Conservation (phyloP, 2,329 filamentous ascomycete species). For the Diaporthe humulicola region DNA sequence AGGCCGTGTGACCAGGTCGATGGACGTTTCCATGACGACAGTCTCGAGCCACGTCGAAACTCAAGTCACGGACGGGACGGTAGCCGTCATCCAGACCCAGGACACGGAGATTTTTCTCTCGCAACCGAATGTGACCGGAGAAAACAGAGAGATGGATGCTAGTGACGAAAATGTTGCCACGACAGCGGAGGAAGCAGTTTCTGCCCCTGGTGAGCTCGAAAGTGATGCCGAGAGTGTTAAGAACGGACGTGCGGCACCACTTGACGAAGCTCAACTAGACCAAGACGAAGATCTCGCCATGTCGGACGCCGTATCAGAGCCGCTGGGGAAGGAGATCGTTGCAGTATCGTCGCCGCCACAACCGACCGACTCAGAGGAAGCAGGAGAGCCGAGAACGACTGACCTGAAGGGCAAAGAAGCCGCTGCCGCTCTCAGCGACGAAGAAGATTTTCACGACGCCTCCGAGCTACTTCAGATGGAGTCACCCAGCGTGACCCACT, state of each 20-base stretch:
- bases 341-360: background rate
- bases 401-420: background rate
- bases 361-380: background rate
- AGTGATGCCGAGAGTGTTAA: slow-evolving; percentile 21
- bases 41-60: slow-evolving; percentile 27
- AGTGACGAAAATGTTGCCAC: background rate
- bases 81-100: slow-evolving; percentile 6
- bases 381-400: background rate
- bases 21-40: slow-evolving; percentile 32
- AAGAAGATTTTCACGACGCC: slow-evolving; percentile 31
- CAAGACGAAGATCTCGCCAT: slow-evolving; percentile 18
- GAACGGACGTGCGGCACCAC: slow-evolving; percentile 8
- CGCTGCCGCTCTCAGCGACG: slow-evolving; percentile 12
- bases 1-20: background rate
- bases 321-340: background rate
- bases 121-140: background rate
- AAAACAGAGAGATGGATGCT: background rate
- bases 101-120: background rate
- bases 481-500: slow-evolving; percentile 2
- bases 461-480: slow-evolving; percentile 12
- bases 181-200: slow-evolving; percentile 9
- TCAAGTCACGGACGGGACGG: background rate
- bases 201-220: background rate
- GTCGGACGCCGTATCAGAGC: slow-evolving; percentile 19
- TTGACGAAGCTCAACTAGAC: background rate